Base-by-base conservation (phyloP, 495 filamentous ascomycete species). In the Penicillium simplicissimum region DNA sequence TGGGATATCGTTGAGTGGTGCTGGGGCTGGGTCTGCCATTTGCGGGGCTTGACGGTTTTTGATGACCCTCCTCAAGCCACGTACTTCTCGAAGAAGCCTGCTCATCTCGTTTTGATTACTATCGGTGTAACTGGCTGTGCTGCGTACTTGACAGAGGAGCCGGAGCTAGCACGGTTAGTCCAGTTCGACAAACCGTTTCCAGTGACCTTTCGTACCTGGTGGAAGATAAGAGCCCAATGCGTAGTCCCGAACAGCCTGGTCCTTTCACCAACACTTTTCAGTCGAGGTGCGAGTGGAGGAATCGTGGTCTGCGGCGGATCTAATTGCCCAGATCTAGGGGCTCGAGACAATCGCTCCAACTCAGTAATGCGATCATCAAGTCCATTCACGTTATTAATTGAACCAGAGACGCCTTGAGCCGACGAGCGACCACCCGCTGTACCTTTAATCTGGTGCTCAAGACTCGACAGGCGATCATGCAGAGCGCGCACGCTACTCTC, bases 221-320 rank as follows among this genome's bases (percentile, higher is more conserved):
- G 59, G 36, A 73, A 71, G 1, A 62, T 65, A 52, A 73, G 68
- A 51, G 79, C 72, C 73, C 76, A 78, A 59, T 77, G 70, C n/a
- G 76, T 82, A 62, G 72, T 74, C 35, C 74, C 75, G 57, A 79
- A 71, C 8, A 78, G 38, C 35, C 77, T 76, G 10, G 72, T 76
- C 58, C 76, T 79, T 17, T 62, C 63, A 4, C 40, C 49, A 17
- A 51, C 42, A 13, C 34, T 56, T 33, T 64, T 67, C 40, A 72
- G 31, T 6, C 59, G 67, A 19, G 63, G 62, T 19, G 38, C 38
- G 4, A 69, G 23, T 11, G 67, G 51, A 14, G 68, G 37, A 37
- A 68, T 65, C 0, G 45, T 57, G 4, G 65, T 68, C 34, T 61
- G 58, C 7, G 66, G 56, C 14, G 34, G 49, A 10, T 61, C 28